phyloP scores from a whole-genome alignment of 306 rosid species.

The Rosa multiflora region DNA sequence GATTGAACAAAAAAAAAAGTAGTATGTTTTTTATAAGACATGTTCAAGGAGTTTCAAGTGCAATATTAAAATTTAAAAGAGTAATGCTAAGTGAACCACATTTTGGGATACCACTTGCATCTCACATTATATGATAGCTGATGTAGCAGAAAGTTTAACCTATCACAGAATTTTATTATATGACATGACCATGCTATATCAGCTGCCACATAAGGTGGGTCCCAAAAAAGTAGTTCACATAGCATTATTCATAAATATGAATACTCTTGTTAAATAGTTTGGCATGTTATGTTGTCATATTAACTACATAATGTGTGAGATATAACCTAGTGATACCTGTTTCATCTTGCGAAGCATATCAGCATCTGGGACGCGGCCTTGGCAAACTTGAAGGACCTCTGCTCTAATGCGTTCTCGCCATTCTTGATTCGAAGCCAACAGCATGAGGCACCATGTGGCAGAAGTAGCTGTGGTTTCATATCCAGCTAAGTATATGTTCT shows the following conservation, averaged over 20 bases:
- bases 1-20: not conserved
- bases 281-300: not conserved
- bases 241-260: too few relatives aligned
- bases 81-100: too few relatives aligned
- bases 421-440: constrained; percentile 45
- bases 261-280: not conserved
- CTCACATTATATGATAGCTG: too few relatives aligned
- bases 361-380: not conserved
- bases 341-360: constrained; percentile 14
- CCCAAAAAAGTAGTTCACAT: too few relatives aligned
- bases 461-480: constrained; percentile 46
- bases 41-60: not conserved
- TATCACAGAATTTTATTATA: too few relatives aligned
- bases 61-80: too few relatives aligned
- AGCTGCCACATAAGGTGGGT: too few relatives aligned
- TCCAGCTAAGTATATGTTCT: constrained; percentile 45
- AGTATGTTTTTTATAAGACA: not conserved
- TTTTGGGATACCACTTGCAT: too few relatives aligned
- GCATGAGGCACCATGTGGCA: constrained; percentile 45
- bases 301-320: not conserved
- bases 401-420: constrained; percentile 49
- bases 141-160: too few relatives aligned
- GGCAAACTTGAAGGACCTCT: not conserved
- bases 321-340: not conserved
- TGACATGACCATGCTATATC: too few relatives aligned